These are phyloP conservation scores for Chiua virens DNA, from an alignment of 768 basidiomycete genomes.

Conservation along the genomic window DNA sequence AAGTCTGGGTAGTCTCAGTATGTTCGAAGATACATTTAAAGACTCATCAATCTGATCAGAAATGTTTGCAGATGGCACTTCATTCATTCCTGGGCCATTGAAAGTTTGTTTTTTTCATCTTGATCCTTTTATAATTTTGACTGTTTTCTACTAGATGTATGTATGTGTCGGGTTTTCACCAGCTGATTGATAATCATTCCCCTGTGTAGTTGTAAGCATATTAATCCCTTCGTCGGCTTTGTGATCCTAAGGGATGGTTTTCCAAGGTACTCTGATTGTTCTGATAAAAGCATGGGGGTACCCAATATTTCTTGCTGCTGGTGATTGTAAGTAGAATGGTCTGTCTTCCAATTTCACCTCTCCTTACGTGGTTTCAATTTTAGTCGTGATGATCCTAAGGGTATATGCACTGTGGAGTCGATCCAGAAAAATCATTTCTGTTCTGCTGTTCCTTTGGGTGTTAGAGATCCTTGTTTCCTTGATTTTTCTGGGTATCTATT, in stretches of 20 bases:
- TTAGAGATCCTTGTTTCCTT: not conserved
- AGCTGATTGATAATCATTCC: not conserved
- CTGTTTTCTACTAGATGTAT: not conserved
- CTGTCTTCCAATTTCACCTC: not conserved
- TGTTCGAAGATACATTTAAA: not conserved
- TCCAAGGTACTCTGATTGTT: not conserved
- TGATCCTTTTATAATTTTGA: not conserved
- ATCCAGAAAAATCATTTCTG: not conserved
- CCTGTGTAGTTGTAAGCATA: conserved; percentile 3
- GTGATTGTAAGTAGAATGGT: not conserved
- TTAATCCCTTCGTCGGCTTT: no score
- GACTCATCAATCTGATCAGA: not conserved
- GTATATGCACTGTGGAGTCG: conserved; percentile 11
- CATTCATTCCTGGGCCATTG: not conserved
- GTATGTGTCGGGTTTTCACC: not conserved
- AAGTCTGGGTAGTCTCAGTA: not conserved
- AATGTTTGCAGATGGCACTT: not conserved
- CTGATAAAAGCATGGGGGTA: not conserved
- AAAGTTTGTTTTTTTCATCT: not conserved
- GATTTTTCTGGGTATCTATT: not conserved
- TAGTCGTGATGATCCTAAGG: conserved; percentile 11
- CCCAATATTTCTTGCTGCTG: not conserved
- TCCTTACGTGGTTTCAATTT: not conserved
- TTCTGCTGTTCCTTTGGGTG: conserved; percentile 1
- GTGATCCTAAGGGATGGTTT: not conserved